Base-by-base conservation (phyloP, 306 rosid genomes). In the Leucaena leucocephala region DNA sequence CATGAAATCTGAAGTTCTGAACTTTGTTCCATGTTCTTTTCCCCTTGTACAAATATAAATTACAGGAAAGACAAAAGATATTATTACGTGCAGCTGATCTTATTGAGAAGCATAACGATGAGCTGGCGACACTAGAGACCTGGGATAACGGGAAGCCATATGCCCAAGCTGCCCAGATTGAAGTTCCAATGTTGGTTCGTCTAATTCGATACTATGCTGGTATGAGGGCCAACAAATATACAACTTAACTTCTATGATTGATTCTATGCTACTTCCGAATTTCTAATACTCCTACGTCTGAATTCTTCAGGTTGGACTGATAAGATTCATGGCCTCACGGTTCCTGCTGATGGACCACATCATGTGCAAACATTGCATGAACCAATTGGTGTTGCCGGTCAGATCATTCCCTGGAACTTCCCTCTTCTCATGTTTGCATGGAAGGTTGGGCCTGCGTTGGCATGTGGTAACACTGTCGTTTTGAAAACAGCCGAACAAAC, bases 401-500 rank as follows among this genome's bases (percentile, higher is more conserved):
- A 95, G 86, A 90, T 95, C 43, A 95, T 92, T 86, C 98, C 98
- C 6, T 95, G 98, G 97, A 95, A 95, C 80, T 95, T 94, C 81
- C 98, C 98, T 77, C 91, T 94, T 63, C 78, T 94, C 80, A 91
- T 94, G 97, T 91, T 88, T 84, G 90, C 83, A 42, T 94, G 98
- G 98, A 94, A 94, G 89, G 79, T 94, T 39, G 97, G 93, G 16
- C 98, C 98, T 0, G 97, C 98, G 49, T 84, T 94, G 84, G 97
- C 94, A 8, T 89, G 93, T 71, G 98, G 98, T 77, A 94, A 94
- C 90, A 85, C 94, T 7, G 1, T 92, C 59, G 97, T 92, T 81
- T 48, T 94, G 40, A 92, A 94, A 87, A 89, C 98, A 34, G 97
- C 97, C 34, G 98, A 94, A 87, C 98, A 91, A 87, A 94, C 97